Evolutionary conservation across 352 stramenopile genomes (phyloP), one percentile per base, ranked within the genome.

Genomic region (Plasmopara viticola): DNA sequence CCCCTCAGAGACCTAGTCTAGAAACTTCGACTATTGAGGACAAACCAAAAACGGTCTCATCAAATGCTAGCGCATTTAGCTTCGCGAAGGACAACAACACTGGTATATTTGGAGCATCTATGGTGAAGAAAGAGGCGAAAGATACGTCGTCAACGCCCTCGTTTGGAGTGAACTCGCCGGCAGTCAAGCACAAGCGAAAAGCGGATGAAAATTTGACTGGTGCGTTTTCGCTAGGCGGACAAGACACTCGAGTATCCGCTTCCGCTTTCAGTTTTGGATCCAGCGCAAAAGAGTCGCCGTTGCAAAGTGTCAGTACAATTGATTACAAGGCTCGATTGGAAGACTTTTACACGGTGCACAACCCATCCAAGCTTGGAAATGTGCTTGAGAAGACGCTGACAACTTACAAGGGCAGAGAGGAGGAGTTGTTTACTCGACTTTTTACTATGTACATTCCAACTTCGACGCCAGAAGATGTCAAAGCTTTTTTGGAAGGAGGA

Each of bases 301-400:
- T 60, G 28, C 33, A 44, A 38, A 29, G 44, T 37, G 44, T 58
- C 50, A 44, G 20, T 25, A 49, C 56, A 7, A 61, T 37, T 13
- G 66, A 83, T 47, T 86, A 79, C 59, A 84, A 80, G 50, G 44
- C 50, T 6, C 56, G 78, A 34, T 53, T 90, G 17, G 41, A 68
- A 40, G 77, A 68, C 14, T 90, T 90, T 44, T 90, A 88, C 44
- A 64, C 74, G 60, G 68, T 77, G 29, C 63, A 81, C 61, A 88
- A 88, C 50, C 56, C 68, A 2, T 49, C 63, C 4, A 86, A 86
- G 56, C 44, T 64, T 38, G 47, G 41, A 9, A 59, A 69, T 51
- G 58, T 55, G 53, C 71, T 71, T 9, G 73, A 84, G 14, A 87
- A 84, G 49, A 72, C 63, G 15, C 38, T 88, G 39, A 49, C 37